Base-by-base conservation (phyloP, 495 filamentous ascomycete species). In the Physcia stellaris region DNA sequence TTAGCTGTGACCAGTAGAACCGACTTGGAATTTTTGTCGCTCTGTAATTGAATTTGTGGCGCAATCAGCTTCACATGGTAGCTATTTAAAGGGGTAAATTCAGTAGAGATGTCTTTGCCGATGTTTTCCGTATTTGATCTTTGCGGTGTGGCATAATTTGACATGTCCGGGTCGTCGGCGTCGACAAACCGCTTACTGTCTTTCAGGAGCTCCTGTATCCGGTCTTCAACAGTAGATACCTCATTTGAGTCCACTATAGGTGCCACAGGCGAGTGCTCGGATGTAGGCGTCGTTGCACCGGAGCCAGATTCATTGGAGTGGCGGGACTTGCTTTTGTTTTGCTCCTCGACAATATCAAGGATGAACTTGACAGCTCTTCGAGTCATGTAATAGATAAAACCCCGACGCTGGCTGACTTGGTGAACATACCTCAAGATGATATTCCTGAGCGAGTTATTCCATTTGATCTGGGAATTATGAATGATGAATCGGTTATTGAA, bases 401-500 rank as follows among this genome's bases (percentile, higher is more conserved):
- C 90, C 38, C 90, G 79, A 27, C 90, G 69, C 59, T 98, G 90
- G 56, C 86, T 88, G 42, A 94, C 87, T 61, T 95, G 92, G 48
- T 98, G 92, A 40, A 90, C 90, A 53, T 98, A 98, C 19, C 92
- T 83, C 5, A 98, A 68, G 22, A 98, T 92, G 50, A 94, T 94
- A 52, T 98, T 94, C 27, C 90, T 74, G 16, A 96, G 64, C 2
- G 86, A 76, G 52, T 98, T 96, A 59, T 92, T 96, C 90, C 90
- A 98, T 56, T 98, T 98, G 22, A 96, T 63, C 50, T 98, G 90
- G 49, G 86, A 73, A 52, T 96, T 98, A 64, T 98, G 90, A 18
- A 96, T 79, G 47, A 96, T 86, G 61, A 98, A 98, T 15, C 92
- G 80, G 51, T 98, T 98, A 58, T 92, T 92, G 71, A 95, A 98